Evolutionary conservation across 2,329 filamentous ascomycete species (phyloP).

Genomic region (Bimuria novae-zelandiae): DNA sequence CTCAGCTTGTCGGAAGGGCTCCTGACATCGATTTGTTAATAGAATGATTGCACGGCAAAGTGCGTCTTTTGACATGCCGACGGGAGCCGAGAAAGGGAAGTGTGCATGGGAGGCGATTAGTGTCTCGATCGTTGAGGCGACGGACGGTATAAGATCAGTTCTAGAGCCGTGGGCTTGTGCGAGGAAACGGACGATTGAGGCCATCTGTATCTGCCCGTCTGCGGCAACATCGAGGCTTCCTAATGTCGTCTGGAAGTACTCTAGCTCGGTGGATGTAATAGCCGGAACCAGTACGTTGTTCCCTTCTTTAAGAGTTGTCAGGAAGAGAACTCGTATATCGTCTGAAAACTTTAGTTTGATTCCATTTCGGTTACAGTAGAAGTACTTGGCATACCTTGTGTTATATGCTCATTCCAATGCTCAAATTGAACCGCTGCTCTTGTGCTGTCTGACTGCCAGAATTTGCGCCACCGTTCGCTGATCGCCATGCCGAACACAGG

Average conservation of each 20-base stretch:
- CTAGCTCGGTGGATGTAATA: not conserved
- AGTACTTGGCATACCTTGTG: no score
- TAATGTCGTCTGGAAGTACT: not conserved
- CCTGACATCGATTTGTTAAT: not conserved
- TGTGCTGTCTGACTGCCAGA: no score
- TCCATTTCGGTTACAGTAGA: no score
- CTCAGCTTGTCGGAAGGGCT: not conserved
- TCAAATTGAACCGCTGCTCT: no score
- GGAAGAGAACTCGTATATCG: not conserved
- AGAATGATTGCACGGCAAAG: not conserved
- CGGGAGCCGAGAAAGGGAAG: not conserved
- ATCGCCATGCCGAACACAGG: no score
- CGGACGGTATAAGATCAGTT: not conserved
- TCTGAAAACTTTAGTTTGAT: no score
- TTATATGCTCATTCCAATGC: no score
- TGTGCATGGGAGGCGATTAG: not conserved
- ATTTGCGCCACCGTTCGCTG: no score
- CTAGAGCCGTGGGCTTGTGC: not conserved
- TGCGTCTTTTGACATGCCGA: not conserved
- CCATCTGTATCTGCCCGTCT: not conserved
- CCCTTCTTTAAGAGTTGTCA: not conserved
- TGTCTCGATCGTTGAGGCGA: not conserved
- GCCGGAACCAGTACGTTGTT: not conserved
- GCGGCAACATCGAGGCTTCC: not conserved
- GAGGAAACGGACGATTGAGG: not conserved